A percentile compares a stretch with the other conserved stretches of the same genome.
Conservation (phyloP, 2,329 filamentous ascomycete genomes). For the Penicillium sp. region DNA sequence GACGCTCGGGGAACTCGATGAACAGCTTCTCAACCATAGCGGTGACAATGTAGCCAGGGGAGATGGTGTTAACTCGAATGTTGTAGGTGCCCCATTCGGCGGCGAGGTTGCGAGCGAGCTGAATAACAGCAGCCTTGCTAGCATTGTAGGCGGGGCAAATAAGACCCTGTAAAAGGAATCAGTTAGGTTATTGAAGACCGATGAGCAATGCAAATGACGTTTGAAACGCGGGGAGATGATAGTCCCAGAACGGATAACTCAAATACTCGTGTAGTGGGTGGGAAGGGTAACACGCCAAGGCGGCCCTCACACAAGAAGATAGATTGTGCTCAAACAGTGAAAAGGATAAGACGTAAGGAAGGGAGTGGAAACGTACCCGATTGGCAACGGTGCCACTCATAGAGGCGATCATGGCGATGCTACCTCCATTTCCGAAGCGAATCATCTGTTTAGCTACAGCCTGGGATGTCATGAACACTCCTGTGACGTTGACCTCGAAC, state of each 20-base stretch:
- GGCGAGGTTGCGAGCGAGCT: constrained; percentile 49
- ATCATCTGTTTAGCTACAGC: constrained; percentile 66
- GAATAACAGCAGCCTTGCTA: constrained; percentile 50
- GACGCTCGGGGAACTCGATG: constrained; percentile 70
- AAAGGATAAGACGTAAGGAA: not conserved
- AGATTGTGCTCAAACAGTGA: not conserved
- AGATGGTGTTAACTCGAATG: constrained; percentile 52
- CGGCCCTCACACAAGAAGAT: not conserved
- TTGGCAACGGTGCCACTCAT: constrained; percentile 64
- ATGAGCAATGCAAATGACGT: constrained; percentile 1
- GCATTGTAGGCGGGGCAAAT: constrained; percentile 52
- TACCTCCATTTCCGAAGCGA: constrained; percentile 58
- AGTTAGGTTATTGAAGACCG: not conserved
- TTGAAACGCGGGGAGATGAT: not conserved
- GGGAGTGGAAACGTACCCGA: constrained; percentile 34
- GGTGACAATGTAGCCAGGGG: constrained; percentile 49
- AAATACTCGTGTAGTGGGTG: not conserved
- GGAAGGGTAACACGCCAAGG: not conserved
- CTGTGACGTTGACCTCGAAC: constrained; percentile 62
- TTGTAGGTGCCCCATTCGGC: constrained; percentile 50
- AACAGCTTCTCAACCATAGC: constrained; percentile 48
- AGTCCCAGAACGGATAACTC: not conserved
- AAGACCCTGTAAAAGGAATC: constrained; percentile 39
- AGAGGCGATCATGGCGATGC: constrained; percentile 62
- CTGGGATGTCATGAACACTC: constrained; percentile 63